Evolutionary conservation across 78 protist species (phyloP).

Genomic region (Protostelium mycophagum): DNA sequence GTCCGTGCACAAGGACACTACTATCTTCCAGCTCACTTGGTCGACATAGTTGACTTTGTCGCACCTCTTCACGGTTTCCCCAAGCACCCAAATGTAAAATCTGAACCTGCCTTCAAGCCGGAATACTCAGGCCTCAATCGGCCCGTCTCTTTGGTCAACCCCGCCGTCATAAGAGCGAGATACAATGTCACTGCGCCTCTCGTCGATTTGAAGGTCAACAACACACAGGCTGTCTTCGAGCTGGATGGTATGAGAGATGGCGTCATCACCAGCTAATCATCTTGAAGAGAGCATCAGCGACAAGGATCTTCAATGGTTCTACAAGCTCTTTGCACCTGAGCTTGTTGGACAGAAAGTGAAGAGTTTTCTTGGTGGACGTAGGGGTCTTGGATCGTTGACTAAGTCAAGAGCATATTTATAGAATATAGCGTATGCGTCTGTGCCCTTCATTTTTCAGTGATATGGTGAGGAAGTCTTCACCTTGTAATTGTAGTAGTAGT

Average conservation of each 20-base stretch:
- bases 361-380: no score
- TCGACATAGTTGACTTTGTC: conserved; percentile 19
- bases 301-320: no score
- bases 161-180: conserved; percentile 28
- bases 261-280: no score
- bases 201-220: conserved; percentile 7
- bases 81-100: conserved; percentile 2
- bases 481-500: neutral
- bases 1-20: conserved; percentile 23
- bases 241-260: no score
- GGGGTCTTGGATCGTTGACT: neutral
- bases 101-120: neutral
- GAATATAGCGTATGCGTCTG: neutral
- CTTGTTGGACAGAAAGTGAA: no score
- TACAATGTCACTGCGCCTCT: conserved; percentile 26
- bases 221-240: conserved; percentile 37
- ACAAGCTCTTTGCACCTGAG: no score
- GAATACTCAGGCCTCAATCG: neutral
- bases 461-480: neutral
- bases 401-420: neutral
- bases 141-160: conserved; percentile 18
- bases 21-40: conserved; percentile 19
- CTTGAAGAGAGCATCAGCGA: no score
- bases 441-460: neutral
- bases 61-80: conserved; percentile 50